Conservation (phyloP, 2,329 filamentous ascomycete genomes). For the Phaeosphaeriaceae sp. region DNA sequence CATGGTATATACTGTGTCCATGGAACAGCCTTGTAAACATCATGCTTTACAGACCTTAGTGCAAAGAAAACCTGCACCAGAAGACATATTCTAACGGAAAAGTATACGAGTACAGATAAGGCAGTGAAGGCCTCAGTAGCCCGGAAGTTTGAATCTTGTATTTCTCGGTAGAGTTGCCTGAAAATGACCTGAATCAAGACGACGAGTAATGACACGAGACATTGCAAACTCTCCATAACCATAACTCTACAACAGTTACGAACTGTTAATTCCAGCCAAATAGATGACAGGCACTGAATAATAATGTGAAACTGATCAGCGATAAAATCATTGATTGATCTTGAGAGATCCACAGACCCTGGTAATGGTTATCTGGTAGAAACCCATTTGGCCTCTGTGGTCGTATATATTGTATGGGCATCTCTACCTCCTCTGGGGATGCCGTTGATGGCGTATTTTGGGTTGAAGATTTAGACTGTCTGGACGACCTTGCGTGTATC, state of each 20-base stretch:
- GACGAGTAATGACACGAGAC: neutral
- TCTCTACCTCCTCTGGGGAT: too few relatives aligned
- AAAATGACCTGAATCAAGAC: neutral
- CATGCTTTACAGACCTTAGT: neutral
- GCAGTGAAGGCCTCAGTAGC: neutral
- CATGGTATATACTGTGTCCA: conserved; percentile 1
- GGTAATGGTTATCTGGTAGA: neutral
- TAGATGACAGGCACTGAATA: neutral
- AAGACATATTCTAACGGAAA: neutral
- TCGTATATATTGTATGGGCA: too few relatives aligned
- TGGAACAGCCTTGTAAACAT: neutral
- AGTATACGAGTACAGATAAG: neutral
- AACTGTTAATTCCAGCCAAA: neutral
- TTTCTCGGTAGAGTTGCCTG: neutral
- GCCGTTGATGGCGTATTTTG: too few relatives aligned
- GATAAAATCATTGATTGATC: neutral
- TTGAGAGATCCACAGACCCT: neutral
- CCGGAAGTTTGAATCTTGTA: neutral
- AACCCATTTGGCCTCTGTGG: neutral
- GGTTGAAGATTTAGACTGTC: too few relatives aligned
- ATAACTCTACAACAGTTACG: neutral
- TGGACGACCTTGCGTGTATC: neutral
- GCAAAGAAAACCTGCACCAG: neutral
- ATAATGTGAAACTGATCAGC: neutral
- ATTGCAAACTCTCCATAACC: neutral